Base-by-base conservation (phyloP, 352 stramenopile genomes). In the Pythium vanterpoolii region DNA sequence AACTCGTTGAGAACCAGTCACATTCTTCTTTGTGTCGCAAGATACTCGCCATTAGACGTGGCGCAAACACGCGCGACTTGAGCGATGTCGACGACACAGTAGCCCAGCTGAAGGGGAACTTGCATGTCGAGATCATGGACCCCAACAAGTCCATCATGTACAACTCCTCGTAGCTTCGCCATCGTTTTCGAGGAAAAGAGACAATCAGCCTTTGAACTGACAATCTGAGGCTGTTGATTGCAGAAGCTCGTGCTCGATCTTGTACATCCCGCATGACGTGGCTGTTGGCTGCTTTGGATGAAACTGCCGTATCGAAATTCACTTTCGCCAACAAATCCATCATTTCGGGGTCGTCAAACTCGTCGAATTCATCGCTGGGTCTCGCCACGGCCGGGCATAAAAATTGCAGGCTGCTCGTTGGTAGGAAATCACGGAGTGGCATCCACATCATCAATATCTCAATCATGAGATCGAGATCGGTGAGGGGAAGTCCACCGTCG, bases 61-160 rank as follows among this genome's bases (percentile, higher is more conserved):
- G 76, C 6, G 71, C 76, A 24, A 94, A 64, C 44, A 87, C 74
- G 23, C 77, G 71, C 0, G 60, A 43, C 49, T 87, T 90, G 9
- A 72, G 48, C 9, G 72, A 73, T 7, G 57, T 50, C 24, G 57
- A 56, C 3, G 62, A 75, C 11, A 88, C 51, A 2, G 77, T 63
- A 45, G 30, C 78, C 84, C 84, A 94, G 44, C 60, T 73, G 60
- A 90, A 94, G 7, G 77, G 66, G 40, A 87, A 70, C 14, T 72
- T 73, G 38, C 77, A 83, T 0, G 75, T 81, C 6, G 82, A 76
- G 23, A 94, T 65, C 23, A 89, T 66, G 38, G 60, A 66, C 10
- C 82, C 84, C 21, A 91, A 57, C 43, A 92, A 62, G 60, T 94
- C 82, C 38, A 92, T 73, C 14, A 75, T 51, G 46, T 77, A 90